Evolutionary conservation across 345 rosid species (phyloP).

Genomic region (Citrus inodora): DNA sequence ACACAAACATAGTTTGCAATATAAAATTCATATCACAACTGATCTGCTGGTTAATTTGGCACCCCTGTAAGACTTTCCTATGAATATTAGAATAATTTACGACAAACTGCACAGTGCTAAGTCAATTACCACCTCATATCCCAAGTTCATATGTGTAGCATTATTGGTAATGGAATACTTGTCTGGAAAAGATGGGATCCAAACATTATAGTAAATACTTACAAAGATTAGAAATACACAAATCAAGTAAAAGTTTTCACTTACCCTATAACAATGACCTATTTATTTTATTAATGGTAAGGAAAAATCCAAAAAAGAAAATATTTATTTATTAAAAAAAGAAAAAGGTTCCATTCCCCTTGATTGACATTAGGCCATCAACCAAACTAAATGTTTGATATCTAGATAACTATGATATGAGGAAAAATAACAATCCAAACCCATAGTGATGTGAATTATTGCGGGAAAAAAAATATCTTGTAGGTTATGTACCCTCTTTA

Average conservation of each 20-base stretch:
- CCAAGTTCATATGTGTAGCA: neutral
- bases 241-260: neutral
- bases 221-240: neutral
- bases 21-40: neutral
- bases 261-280: too few relatives aligned
- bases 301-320: neutral
- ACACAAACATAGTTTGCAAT: neutral
- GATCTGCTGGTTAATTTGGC: neutral
- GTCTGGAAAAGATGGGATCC: neutral
- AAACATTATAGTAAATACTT: too few relatives aligned
- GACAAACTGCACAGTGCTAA: neutral
- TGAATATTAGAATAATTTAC: neutral
- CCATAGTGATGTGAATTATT: neutral
- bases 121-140: neutral
- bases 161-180: neutral
- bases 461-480: neutral
- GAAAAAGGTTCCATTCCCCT: neutral
- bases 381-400: neutral
- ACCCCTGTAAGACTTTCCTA: neutral
- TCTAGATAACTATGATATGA: neutral
- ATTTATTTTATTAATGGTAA: neutral
- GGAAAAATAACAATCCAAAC: neutral
- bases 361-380: neutral
- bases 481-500: neutral
- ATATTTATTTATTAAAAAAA: neutral